phyloP scores from a whole-genome alignment of 2,329 filamentous ascomycete species.

The Talaromyces islandicus region DNA sequence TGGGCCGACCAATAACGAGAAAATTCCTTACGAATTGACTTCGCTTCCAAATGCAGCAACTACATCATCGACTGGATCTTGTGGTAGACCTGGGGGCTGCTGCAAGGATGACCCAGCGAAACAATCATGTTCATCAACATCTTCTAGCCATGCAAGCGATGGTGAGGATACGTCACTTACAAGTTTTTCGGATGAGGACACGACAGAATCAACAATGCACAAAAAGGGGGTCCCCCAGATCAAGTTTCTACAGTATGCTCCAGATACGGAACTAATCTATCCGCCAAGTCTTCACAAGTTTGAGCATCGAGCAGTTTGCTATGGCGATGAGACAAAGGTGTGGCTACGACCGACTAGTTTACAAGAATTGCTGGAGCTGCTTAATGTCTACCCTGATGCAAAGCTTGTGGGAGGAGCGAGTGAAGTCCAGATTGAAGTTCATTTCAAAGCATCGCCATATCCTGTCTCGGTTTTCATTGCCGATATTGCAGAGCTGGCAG shows the following conservation, averaged over 20 bases:
- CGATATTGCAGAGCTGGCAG: slow-evolving; percentile 89
- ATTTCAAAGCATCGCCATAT: slow-evolving; percentile 93
- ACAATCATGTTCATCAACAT: slow-evolving; percentile 7
- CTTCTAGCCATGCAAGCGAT: not conserved
- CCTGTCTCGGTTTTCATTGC: slow-evolving; percentile 85
- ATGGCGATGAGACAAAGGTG: slow-evolving; percentile 89
- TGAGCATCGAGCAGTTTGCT: slow-evolving; percentile 71
- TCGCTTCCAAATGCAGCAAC: slow-evolving; percentile 28
- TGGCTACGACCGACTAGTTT: slow-evolving; percentile 90
- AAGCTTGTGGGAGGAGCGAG: slow-evolving; percentile 96
- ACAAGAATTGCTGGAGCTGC: slow-evolving; percentile 88
- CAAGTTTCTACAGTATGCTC: slow-evolving; percentile 89
- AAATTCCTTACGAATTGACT: slow-evolving; percentile 22
- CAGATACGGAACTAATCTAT: slow-evolving; percentile 92
- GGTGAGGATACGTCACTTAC: not conserved
- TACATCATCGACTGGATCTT: slow-evolving; percentile 11
- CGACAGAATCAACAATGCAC: slow-evolving; percentile 13
- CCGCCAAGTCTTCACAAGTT: slow-evolving; percentile 79
- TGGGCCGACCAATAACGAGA: slow-evolving; percentile 53
- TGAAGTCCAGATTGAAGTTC: slow-evolving; percentile 96
- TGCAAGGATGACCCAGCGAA: slow-evolving; percentile 16
- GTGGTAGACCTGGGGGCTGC: slow-evolving; percentile 21
- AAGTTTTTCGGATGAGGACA: slow-evolving; percentile 52
- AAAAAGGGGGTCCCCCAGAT: slow-evolving; percentile 73
- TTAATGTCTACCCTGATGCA: slow-evolving; percentile 72